Conservation (phyloP, 352 stramenopile species). For the Pythium sp. region DNA sequence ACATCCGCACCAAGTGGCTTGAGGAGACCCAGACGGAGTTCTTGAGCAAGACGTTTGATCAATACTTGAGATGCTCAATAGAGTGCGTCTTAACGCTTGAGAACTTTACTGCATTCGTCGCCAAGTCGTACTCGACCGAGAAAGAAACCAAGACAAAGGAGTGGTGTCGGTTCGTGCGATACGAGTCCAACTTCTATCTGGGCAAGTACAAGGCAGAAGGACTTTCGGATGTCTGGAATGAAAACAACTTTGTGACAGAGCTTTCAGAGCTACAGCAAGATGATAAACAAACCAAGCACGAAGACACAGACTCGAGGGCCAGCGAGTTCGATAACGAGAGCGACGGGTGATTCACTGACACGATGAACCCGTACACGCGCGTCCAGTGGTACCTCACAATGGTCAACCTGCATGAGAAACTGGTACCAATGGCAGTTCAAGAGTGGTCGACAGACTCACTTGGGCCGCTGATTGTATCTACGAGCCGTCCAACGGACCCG, state of each 20-base stretch:
- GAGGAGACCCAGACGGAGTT: background rate
- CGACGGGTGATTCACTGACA: too few species aligned
- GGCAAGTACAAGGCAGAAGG: background rate
- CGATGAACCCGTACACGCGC: background rate
- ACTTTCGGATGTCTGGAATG: background rate
- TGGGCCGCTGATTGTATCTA: background rate
- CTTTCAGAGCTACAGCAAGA: background rate
- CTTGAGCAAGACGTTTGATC: background rate
- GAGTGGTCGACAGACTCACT: background rate
- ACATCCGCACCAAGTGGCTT: background rate
- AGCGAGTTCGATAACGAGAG: too few species aligned
- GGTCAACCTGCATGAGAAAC: background rate
- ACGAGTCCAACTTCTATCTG: background rate
- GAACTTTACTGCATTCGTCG: background rate
- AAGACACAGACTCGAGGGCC: background rate
- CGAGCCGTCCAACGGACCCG: background rate
- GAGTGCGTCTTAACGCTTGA: background rate
- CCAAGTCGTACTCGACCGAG: background rate
- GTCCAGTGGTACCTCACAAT: background rate
- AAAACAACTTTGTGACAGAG: background rate
- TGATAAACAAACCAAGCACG: background rate
- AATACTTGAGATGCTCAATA: background rate
- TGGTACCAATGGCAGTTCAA: background rate
- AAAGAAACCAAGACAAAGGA: background rate
- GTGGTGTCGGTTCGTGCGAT: background rate